A percentile compares a stretch with the other conserved stretches of the same genome.
Evolutionary conservation across 1,139 yeast genomes (phyloP).

Genomic region (Yamadazyma kanchanaburiensis): DNA sequence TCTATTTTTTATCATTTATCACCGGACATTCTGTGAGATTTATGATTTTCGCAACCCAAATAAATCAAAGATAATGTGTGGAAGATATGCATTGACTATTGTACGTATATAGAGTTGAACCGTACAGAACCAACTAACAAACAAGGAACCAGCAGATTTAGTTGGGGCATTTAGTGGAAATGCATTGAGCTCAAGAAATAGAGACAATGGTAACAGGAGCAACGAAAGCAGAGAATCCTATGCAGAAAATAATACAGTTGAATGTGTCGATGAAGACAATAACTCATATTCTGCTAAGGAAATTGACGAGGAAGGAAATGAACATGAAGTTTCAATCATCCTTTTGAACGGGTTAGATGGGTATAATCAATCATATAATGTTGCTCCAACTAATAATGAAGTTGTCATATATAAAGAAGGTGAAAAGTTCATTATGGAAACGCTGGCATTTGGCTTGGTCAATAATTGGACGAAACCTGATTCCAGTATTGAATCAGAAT

Average conservation of each 20-base stretch:
- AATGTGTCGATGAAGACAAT: neutral
- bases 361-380: slow-evolving; percentile 27
- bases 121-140: too few species aligned
- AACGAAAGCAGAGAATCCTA: slow-evolving; percentile 45
- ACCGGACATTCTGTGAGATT: too few species aligned
- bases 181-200: slow-evolving; percentile 8
- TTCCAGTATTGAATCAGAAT: slow-evolving; percentile 15
- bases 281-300: slow-evolving; percentile 3
- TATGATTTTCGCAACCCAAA: slow-evolving; percentile 1
- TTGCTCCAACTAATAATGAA: slow-evolving; percentile 40
- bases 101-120: too few species aligned
- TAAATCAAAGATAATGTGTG: slow-evolving; percentile 45
- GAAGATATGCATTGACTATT: slow-evolving; percentile 41
- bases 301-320: slow-evolving; percentile 6
- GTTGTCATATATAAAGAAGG: slow-evolving; percentile 25
- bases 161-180: slow-evolving; percentile 27
- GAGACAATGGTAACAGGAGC: slow-evolving; percentile 22
- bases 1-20: too few species aligned
- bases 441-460: slow-evolving; percentile 42
- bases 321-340: slow-evolving; percentile 6
- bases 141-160: too few species aligned
- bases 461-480: slow-evolving; percentile 43
- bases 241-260: neutral
- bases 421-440: slow-evolving; percentile 24
- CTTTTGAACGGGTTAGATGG: slow-evolving; percentile 15